These are phyloP conservation scores for Vanderwaltozyma verrucispora DNA, from an alignment of 805 yeast species.

Conservation along the genomic window DNA sequence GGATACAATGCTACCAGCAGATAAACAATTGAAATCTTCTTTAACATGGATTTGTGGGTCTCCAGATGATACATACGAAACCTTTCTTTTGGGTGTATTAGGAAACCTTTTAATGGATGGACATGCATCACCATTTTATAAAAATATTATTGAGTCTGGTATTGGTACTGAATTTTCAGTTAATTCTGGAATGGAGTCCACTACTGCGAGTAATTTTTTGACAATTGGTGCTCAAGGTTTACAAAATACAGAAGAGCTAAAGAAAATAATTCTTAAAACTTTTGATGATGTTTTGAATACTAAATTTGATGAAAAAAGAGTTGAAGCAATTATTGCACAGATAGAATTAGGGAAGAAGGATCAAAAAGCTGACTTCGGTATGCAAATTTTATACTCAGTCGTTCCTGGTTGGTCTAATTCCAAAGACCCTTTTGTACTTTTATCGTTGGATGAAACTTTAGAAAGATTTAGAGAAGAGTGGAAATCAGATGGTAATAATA, in stretches of 20 bases:
- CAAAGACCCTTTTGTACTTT: conserved; percentile 58
- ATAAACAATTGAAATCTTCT: conserved; percentile 67
- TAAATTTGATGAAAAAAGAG: conserved; percentile 46
- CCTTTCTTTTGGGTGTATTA: conserved; percentile 62
- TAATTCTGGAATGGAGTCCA: conserved; percentile 78
- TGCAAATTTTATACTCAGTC: conserved; percentile 59
- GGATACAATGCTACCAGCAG: conserved; percentile 62
- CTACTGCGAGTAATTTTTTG: conserved; percentile 66
- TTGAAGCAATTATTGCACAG: conserved; percentile 85
- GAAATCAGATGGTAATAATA: conserved; percentile 36
- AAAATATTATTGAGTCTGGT: conserved; percentile 76
- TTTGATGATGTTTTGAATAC: conserved; percentile 34
- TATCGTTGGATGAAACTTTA: conserved; percentile 57
- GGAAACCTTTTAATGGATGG: conserved; percentile 75
- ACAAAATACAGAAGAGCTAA: conserved; percentile 38
- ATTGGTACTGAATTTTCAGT: conserved; percentile 78
- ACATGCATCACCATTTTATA: conserved; percentile 83
- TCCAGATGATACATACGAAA: conserved; percentile 56
- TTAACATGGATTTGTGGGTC: conserved; percentile 82
- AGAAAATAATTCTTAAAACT: conserved; percentile 36
- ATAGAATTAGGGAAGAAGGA: conserved; percentile 74
- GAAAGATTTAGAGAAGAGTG: conserved; percentile 53
- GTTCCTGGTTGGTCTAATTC: conserved; percentile 83
- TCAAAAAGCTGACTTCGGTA: conserved; percentile 84
- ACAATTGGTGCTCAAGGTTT: conserved; percentile 83